These are phyloP conservation scores for Trichoderma arundinaceum DNA, from an alignment of 2,329 filamentous ascomycete genomes.

Conservation along the genomic window DNA sequence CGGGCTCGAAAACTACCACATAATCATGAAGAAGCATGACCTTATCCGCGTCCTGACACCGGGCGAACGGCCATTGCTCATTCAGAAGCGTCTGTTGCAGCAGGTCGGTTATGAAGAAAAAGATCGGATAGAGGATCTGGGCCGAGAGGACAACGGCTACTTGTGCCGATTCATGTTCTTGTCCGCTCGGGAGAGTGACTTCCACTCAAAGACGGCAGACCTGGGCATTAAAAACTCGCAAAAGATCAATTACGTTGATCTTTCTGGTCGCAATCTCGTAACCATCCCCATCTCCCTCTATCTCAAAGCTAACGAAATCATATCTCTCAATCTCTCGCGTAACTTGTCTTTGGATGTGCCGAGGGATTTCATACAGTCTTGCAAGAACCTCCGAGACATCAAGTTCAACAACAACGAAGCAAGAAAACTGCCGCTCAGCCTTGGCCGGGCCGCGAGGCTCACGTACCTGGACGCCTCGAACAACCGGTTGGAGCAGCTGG, in stretches of 20 bases:
- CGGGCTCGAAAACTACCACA: slow-evolving; percentile 90
- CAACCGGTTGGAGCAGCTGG: slow-evolving; percentile 85
- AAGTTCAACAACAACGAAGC: slow-evolving; percentile 96
- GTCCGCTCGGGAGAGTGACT: slow-evolving; percentile 85
- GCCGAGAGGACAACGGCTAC: slow-evolving; percentile 96
- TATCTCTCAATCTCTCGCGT: slow-evolving; percentile 89
- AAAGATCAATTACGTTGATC: slow-evolving; percentile 92
- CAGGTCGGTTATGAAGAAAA: slow-evolving; percentile 88
- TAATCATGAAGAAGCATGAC: slow-evolving; percentile 92
- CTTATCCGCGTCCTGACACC: slow-evolving; percentile 79
- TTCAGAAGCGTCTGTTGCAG: slow-evolving; percentile 89
- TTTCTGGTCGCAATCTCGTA: slow-evolving; percentile 86
- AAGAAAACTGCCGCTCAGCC: slow-evolving; percentile 79
- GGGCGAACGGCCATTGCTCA: slow-evolving; percentile 81
- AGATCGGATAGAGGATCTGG: slow-evolving; percentile 90
- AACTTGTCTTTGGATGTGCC: slow-evolving; percentile 93
- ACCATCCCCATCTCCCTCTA: slow-evolving; percentile 96
- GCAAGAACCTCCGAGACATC: slow-evolving; percentile 89
- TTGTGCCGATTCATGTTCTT: slow-evolving; percentile 95
- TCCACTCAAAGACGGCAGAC: slow-evolving; percentile 71
- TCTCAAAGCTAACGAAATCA: slow-evolving; percentile 88
- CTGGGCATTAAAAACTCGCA: slow-evolving; percentile 80
- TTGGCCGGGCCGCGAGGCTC: slow-evolving; percentile 78
- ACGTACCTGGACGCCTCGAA: slow-evolving; percentile 95
- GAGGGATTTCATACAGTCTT: slow-evolving; percentile 94